Evolutionary conservation across 345 rosid genomes (phyloP).

Genomic region (Isatis tinctoria): DNA sequence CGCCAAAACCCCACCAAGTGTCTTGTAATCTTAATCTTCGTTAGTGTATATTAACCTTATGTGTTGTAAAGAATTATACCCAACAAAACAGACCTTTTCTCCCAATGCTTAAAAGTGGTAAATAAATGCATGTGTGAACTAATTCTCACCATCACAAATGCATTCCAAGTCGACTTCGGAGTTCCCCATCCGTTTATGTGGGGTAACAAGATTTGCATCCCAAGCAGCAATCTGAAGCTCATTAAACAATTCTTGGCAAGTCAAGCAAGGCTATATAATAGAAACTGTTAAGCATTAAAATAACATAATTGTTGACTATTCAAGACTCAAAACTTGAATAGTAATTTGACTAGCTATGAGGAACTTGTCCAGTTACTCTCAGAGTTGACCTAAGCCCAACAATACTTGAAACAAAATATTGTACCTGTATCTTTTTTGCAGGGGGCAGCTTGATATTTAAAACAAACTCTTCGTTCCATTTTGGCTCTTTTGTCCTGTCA

Average conservation of each 20-base stretch:
- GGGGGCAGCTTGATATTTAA: conserved; percentile 59
- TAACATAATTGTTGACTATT: not conserved
- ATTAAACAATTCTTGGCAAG: conserved; percentile 7
- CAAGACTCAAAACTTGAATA: not conserved
- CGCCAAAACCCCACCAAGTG: not conserved
- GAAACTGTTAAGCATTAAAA: not conserved
- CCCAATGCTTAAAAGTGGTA: not conserved
- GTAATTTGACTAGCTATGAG: not conserved
- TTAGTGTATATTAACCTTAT: not conserved
- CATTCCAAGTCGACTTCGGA: conserved; percentile 51
- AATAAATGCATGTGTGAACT: not conserved
- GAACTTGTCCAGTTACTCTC: not conserved
- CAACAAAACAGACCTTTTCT: not conserved
- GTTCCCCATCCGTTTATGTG: conserved; percentile 97
- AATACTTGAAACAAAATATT: not conserved
- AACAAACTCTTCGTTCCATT: conserved; percentile 81
- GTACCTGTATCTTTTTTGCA: conserved; percentile 67
- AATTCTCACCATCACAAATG: conserved; percentile 71
- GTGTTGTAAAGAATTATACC: not conserved
- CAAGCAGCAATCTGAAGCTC: conserved; percentile 85
- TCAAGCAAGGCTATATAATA: not conserved
- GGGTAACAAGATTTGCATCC: conserved; percentile 97
- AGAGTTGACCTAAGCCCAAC: not conserved
- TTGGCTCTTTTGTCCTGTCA: conserved; percentile 73
- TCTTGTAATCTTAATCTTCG: not conserved